Evolutionary conservation across 2,329 filamentous ascomycete genomes (phyloP).

Genomic region (Fusarium stilboides): DNA sequence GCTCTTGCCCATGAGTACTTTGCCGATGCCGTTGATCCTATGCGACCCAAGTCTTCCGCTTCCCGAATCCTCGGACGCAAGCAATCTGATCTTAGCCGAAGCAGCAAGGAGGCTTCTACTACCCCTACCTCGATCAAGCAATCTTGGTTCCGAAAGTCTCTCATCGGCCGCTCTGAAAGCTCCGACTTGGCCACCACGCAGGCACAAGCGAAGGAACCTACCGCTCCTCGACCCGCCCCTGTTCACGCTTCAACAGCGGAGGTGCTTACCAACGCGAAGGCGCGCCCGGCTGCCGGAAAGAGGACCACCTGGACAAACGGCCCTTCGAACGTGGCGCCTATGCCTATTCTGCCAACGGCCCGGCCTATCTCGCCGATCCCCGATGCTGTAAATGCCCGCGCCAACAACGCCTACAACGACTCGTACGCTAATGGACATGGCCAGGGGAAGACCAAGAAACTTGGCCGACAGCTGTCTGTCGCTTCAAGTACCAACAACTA

Average conservation of each 20-base stretch:
- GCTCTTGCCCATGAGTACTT: constrained; percentile 98
- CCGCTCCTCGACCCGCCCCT: constrained; percentile 62
- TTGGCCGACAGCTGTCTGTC: constrained; percentile 93
- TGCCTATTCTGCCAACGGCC: constrained; percentile 96
- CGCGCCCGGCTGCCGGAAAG: constrained; percentile 74
- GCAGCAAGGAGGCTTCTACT: constrained; percentile 72
- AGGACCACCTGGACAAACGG: constrained; percentile 95
- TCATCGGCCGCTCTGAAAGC: constrained; percentile 84
- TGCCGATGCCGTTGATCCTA: constrained; percentile 88
- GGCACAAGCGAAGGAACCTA: constrained; percentile 63
- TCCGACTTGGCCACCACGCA: constrained; percentile 71
- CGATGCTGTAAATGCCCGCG: constrained; percentile 91
- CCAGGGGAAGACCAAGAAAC: constrained; percentile 87
- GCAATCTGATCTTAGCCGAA: constrained; percentile 84
- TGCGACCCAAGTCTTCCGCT: constrained; percentile 91
- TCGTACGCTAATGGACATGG: constrained; percentile 55
- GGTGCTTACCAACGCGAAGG: constrained; percentile 53
- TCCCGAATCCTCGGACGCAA: constrained; percentile 90
- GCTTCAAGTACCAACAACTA: constrained; percentile 95
- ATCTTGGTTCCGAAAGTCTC: constrained; percentile 96
- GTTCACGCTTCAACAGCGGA: constrained; percentile 59
- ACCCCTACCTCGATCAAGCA: constrained; percentile 83
- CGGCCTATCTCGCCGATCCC: constrained; percentile 96
- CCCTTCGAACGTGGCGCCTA: constrained; percentile 84
- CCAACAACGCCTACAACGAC: constrained; percentile 75